phyloP scores from a whole-genome alignment of 1,139 yeast genomes.

The Candida tetrigidarum region DNA sequence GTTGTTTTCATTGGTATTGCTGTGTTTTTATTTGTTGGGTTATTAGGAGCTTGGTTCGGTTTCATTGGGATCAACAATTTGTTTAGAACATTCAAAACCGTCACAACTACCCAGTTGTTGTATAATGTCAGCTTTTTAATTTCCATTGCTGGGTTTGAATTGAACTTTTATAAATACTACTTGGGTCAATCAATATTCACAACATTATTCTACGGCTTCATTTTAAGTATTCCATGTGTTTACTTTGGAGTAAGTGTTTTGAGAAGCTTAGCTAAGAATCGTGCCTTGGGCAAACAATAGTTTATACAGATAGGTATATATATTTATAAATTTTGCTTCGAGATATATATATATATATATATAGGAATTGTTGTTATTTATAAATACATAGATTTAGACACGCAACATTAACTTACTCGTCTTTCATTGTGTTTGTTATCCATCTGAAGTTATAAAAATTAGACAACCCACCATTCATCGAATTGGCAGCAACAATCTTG shows the following conservation, averaged over 20 bases:
- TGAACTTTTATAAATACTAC: slow-evolving; percentile 68
- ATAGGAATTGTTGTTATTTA: slow-evolving; percentile 2
- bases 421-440: slow-evolving; percentile 48
- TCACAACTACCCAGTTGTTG: slow-evolving; percentile 29
- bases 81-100: slow-evolving; percentile 35
- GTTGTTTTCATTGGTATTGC: slow-evolving; percentile 52
- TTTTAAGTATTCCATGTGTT: slow-evolving; percentile 60
- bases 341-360: background rate
- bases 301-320: slow-evolving; percentile 14
- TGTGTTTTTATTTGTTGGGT: slow-evolving; percentile 42
- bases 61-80: slow-evolving; percentile 48
- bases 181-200: slow-evolving; percentile 72
- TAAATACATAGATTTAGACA: slow-evolving; percentile 7
- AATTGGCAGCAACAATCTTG: slow-evolving; percentile 73
- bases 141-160: slow-evolving; percentile 63
- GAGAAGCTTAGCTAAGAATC: slow-evolving; percentile 35
- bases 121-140: slow-evolving; percentile 52
- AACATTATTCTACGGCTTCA: slow-evolving; percentile 56
- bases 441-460: slow-evolving; percentile 58
- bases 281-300: slow-evolving; percentile 34
- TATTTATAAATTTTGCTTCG: no score
- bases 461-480: slow-evolving; percentile 41
- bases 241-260: slow-evolving; percentile 71
- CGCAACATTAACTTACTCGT: slow-evolving; percentile 15
- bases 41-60: slow-evolving; percentile 53